Percentiles rank a stretch among this genome's conserved stretches.
Conservation (phyloP, 164 flowering plant species). For the Tinospora cordifolia region DNA sequence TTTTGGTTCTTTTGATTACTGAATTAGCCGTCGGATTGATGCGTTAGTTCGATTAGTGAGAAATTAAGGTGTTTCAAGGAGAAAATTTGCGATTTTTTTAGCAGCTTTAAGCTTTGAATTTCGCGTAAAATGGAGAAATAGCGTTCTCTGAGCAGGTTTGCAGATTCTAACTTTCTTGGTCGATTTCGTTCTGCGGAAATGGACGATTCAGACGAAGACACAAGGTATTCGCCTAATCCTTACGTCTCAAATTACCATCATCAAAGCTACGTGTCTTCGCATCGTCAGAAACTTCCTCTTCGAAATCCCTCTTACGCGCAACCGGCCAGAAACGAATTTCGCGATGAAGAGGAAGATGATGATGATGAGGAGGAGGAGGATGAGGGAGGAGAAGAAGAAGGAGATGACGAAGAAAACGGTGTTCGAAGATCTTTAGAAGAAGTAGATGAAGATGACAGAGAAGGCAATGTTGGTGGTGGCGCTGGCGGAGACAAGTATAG, state of each 20-base stretch:
- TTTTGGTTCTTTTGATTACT: not conserved
- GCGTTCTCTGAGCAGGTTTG: not conserved
- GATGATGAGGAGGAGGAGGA: slow-evolving; percentile 17
- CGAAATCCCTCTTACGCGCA: slow-evolving; percentile 24
- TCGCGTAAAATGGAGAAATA: not conserved
- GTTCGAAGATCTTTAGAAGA: not conserved
- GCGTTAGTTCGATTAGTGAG: not conserved
- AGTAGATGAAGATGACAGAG: slow-evolving; percentile 16
- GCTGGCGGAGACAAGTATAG: slow-evolving; percentile 3
- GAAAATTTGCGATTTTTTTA: not conserved
- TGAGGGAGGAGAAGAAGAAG: slow-evolving; percentile 16
- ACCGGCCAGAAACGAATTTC: slow-evolving; percentile 15
- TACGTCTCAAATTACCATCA: slow-evolving; percentile 17
- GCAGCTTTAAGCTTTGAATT: not conserved
- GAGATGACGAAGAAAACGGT: slow-evolving; percentile 4
- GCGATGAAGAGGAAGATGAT: slow-evolving; percentile 15
- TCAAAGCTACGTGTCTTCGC: slow-evolving; percentile 15
- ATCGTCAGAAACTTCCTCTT: slow-evolving; percentile 24
- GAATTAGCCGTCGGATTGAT: not conserved
- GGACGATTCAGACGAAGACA: slow-evolving; percentile 22
- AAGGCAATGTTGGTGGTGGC: slow-evolving; percentile 14
- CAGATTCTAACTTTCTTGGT: not conserved
- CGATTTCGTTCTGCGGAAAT: slow-evolving; percentile 13
- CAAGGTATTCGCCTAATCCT: slow-evolving; percentile 13
- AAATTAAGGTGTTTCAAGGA: not conserved